phyloP scores from a whole-genome alignment of 2,329 filamentous ascomycete genomes.

The Rachicladosporium sp. region DNA sequence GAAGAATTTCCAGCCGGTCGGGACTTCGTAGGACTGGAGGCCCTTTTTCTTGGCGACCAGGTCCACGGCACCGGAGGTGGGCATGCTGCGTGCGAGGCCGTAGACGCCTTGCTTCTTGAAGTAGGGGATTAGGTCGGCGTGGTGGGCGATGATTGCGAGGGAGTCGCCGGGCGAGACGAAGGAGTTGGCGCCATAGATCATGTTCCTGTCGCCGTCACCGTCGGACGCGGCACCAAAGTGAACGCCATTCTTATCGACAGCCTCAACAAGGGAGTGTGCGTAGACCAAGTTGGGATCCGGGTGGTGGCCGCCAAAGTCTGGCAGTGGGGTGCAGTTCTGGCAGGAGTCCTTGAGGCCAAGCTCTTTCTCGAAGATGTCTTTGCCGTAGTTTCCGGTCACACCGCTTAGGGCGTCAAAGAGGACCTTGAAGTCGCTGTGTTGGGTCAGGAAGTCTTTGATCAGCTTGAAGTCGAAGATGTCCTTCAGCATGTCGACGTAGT shows the following conservation, averaged over 20 bases:
- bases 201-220: slow-evolving; percentile 96
- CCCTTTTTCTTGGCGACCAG: slow-evolving; percentile 91
- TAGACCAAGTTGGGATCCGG: slow-evolving; percentile 97
- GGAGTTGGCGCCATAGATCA: slow-evolving; percentile 95
- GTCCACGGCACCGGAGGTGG: slow-evolving; percentile 88
- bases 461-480: slow-evolving; percentile 96
- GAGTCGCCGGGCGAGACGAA: slow-evolving; percentile 97
- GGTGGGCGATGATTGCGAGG: slow-evolving; percentile 93
- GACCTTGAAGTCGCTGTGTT: slow-evolving; percentile 86
- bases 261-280: slow-evolving; percentile 85
- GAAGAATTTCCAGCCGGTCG: slow-evolving; percentile 99
- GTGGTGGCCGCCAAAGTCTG: slow-evolving; percentile 94
- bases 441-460: slow-evolving; percentile 84
- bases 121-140: slow-evolving; percentile 92
- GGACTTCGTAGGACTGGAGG: slow-evolving; percentile 86
- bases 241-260: slow-evolving; percentile 79
- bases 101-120: slow-evolving; percentile 97
- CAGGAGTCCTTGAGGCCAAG: slow-evolving; percentile 70
- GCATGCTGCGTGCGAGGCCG: slow-evolving; percentile 93
- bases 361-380: slow-evolving; percentile 89
- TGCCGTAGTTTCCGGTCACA: slow-evolving; percentile 90
- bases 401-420: slow-evolving; percentile 91
- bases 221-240: slow-evolving; percentile 96
- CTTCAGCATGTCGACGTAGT: slow-evolving; percentile 93
- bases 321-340: slow-evolving; percentile 84